Percentiles rank a stretch among this genome's conserved stretches.
Evolutionary conservation across 495 filamentous ascomycete genomes (phyloP).

Genomic region (Podospora didyma): DNA sequence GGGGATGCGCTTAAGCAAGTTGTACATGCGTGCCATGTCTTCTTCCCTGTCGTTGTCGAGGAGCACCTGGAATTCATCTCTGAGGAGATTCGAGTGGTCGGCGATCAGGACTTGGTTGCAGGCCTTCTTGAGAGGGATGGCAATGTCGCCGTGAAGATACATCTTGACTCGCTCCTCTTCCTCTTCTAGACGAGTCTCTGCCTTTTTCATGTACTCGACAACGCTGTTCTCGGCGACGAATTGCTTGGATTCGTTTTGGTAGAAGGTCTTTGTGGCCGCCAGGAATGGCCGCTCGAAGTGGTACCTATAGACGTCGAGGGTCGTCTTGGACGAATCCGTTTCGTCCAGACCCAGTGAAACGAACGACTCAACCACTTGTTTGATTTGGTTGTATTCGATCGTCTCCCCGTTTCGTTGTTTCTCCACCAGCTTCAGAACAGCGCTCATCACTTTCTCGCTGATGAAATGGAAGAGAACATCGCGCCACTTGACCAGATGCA

Average conservation of each 20-base stretch:
- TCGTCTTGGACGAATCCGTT: slow-evolving; percentile 86
- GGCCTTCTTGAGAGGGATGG: slow-evolving; percentile 72
- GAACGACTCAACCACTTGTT: slow-evolving; percentile 94
- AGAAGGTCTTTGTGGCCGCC: slow-evolving; percentile 76
- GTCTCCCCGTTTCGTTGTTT: slow-evolving; percentile 98
- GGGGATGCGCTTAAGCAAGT: slow-evolving; percentile 81
- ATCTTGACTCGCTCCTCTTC: slow-evolving; percentile 92
- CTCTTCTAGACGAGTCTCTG: slow-evolving; percentile 83
- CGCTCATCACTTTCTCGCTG: slow-evolving; percentile 85
- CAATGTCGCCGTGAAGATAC: slow-evolving; percentile 89
- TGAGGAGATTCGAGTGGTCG: slow-evolving; percentile 74
- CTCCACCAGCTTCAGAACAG: slow-evolving; percentile 91
- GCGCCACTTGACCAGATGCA: slow-evolving; percentile 94
- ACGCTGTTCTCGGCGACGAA: slow-evolving; percentile 97
- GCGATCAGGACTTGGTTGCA: slow-evolving; percentile 89
- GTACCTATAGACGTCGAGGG: slow-evolving; percentile 86
- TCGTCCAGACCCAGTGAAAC: slow-evolving; percentile 95
- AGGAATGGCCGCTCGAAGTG: slow-evolving; percentile 94
- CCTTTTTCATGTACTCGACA: slow-evolving; percentile 99
- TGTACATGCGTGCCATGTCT: slow-evolving; percentile 95
- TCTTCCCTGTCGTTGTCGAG: slow-evolving; percentile 92
- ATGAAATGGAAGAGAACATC: slow-evolving; percentile 82
- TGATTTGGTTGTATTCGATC: slow-evolving; percentile 94
- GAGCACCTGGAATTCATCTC: slow-evolving; percentile 95
- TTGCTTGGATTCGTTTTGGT: slow-evolving; percentile 85